Evolutionary conservation across 202 grass and related monocot genomes (phyloP).

Genomic region (Carex sylvatica): DNA sequence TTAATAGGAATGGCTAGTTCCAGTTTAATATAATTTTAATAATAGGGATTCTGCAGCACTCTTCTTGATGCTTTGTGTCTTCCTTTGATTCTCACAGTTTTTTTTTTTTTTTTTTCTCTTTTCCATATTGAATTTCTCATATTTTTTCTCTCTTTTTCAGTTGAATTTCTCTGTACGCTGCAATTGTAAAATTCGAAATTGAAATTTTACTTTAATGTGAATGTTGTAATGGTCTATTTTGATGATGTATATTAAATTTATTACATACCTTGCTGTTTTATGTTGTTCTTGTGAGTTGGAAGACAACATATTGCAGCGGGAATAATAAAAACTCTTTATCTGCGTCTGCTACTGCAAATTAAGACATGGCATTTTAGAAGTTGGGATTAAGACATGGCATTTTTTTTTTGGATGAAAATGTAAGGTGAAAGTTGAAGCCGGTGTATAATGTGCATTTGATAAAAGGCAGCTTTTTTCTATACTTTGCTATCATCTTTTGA

Average conservation of each 20-base stretch:
- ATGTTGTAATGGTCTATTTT: neutral
- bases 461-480: neutral
- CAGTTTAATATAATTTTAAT: conserved; percentile 11
- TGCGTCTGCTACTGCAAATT: neutral
- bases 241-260: neutral
- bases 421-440: neutral
- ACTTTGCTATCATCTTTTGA: neutral
- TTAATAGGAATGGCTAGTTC: conserved; percentile 12
- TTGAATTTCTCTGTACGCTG: neutral
- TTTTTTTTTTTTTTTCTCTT: neutral
- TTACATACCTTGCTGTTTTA: neutral
- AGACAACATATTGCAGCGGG: neutral
- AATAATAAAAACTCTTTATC: neutral
- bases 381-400: neutral
- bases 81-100: neutral
- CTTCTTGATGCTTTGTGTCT: neutral
- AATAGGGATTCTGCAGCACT: neutral
- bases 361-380: neutral
- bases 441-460: neutral
- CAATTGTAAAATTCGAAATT: neutral
- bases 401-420: neutral
- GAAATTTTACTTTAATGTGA: neutral
- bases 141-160: neutral
- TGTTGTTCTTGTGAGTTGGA: neutral
- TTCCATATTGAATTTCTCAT: neutral